Evolutionary conservation across 2,329 filamentous ascomycete species (phyloP).

Genomic region (Pyrenophora graminea): DNA sequence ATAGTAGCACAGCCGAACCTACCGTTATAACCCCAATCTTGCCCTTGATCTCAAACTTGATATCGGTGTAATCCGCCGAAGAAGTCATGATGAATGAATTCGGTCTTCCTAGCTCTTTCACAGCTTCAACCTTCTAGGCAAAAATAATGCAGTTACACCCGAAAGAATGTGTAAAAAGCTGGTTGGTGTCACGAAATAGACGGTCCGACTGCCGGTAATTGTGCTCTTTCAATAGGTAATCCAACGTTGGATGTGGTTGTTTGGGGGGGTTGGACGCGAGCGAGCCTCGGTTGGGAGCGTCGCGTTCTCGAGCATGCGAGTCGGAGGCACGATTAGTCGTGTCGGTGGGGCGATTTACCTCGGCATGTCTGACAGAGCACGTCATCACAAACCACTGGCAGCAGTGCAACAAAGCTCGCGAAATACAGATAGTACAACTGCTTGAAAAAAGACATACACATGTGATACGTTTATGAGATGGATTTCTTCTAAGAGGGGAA

Average conservation of each 20-base stretch:
- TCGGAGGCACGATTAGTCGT: neutral
- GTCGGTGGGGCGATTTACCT: constrained; percentile 14
- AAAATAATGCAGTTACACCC: no score
- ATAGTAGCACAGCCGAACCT: constrained; percentile 6
- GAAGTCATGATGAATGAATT: constrained; percentile 27
- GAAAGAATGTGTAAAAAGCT: no score
- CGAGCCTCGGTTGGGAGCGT: neutral
- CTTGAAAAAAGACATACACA: no score
- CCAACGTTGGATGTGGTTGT: neutral
- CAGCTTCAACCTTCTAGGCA: no score
- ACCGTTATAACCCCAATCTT: constrained; percentile 55
- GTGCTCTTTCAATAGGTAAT: no score
- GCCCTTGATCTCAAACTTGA: constrained; percentile 50
- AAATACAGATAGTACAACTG: neutral
- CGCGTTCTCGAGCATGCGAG: neutral
- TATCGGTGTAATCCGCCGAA: constrained; percentile 44
- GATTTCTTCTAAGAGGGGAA: neutral
- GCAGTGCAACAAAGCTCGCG: neutral
- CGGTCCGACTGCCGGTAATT: no score
- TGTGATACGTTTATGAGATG: no score
- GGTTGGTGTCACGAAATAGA: no score
- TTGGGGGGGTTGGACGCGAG: neutral
- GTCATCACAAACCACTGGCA: constrained; percentile 3
- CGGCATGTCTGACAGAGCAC: constrained; percentile 12
- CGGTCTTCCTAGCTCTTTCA: neutral